Percentiles rank a stretch among this genome's conserved stretches.
Conservation (phyloP, 371 early-diverging fungal genomes). For the Chytridium lagenaria region DNA sequence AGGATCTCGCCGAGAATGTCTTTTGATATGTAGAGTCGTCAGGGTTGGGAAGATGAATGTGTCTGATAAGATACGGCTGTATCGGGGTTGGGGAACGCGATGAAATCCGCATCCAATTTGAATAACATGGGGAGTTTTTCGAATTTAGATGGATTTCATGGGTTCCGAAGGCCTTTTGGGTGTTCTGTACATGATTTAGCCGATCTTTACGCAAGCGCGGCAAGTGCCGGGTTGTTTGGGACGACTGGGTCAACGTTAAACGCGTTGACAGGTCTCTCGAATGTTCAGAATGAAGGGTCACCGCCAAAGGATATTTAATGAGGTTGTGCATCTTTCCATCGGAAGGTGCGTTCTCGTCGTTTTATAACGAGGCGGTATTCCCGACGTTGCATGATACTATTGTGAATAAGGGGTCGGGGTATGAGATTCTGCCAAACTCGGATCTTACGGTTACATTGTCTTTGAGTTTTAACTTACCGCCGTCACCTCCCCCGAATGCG, state of each 20-base stretch:
- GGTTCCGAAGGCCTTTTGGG: conserved; percentile 68
- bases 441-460: conserved; percentile 63
- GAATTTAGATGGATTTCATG: background rate
- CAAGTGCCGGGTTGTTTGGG: conserved; percentile 4
- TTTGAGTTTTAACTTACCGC: conserved; percentile 15
- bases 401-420: conserved; percentile 60
- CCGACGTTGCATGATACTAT: conserved; percentile 66
- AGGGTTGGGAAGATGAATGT: conserved; percentile 69
- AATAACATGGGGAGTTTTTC: conserved; percentile 6
- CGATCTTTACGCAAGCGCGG: conserved; percentile 31
- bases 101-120: background rate
- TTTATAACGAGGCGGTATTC: conserved; percentile 63
- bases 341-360: conserved; percentile 21
- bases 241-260: background rate
- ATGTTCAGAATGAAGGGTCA: conserved; percentile 17
- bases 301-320: conserved; percentile 51
- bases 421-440: conserved; percentile 57
- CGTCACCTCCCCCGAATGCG: conserved; percentile 13
- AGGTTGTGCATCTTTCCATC: conserved; percentile 54
- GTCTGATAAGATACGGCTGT: conserved; percentile 52
- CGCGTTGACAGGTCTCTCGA: background rate
- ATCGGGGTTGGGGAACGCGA: background rate
- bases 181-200: conserved; percentile 65
- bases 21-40: conserved; percentile 71
- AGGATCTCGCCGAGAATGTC: conserved; percentile 25